Evolutionary conservation across 106 monocot species (phyloP), one percentile per base, ranked within the genome.

Genomic region (Gastrodia elata): DNA sequence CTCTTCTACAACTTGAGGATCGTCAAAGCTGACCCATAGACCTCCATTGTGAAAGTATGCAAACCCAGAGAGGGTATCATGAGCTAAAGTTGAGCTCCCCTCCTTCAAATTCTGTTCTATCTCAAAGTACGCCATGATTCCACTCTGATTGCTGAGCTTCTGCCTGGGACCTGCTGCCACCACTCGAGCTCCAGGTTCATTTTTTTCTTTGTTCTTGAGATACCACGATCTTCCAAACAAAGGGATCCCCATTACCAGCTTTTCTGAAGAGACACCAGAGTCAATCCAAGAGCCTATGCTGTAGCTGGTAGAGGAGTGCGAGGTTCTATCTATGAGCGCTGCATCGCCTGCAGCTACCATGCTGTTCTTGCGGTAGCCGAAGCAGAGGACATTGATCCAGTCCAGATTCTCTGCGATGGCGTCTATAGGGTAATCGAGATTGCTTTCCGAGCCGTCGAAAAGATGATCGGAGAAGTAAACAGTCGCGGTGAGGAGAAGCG

Each of bases 191-290:
- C 90, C 90, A 5, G 82, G 33, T 57, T 73, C 80, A 55, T 83
- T 85, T 79, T 93, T 93, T 38, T 39, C 68, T 68, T 93, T 93
- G 81, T 93, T 90, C 79, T 81, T 93, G 26, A 93, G 85, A 73
- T 83, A 82, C 89, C 93, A 93, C 36, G 94, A 84, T 78, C 82
- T 84, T 28, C 94, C 94, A 58, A 73, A 90, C 28, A 94, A 68
- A 27, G 94, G 94, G 15, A 90, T 76, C 11, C 94, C 94, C 83
- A 94, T 82, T 44, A 86, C 83, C 11, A 94, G 49, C 77, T 90
- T 88, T 72, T 84, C 78, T 3, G 87, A 76, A 58, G 90, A 76
- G 34, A 90, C 32, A 8, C 90, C 90, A 22, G 94, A 85, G 72
- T 90, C 90, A 37, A 94, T 71, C 94, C 88, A 94, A 3, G 90